Base-by-base conservation (phyloP, 768 basidiomycete species). In the Agaricus subrufescens region DNA sequence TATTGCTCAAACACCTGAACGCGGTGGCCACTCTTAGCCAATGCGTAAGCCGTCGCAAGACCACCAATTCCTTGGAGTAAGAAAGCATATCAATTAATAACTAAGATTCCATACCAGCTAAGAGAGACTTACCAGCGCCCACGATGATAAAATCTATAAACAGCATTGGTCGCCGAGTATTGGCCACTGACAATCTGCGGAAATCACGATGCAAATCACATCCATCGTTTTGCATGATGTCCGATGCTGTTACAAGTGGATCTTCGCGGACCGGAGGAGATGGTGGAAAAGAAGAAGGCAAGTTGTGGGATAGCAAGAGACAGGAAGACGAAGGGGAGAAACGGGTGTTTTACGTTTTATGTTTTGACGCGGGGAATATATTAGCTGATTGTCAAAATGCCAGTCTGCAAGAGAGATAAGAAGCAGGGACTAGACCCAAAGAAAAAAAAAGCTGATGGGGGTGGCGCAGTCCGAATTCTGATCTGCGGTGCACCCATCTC, bases 21-120 rank as follows among this genome's bases (percentile, higher is more conserved):
- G 7, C 67, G 70, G 60, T 84, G 82, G 2, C 82, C 82, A 43
- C 70, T 70, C 57, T 71, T 69, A 26, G 72, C 71, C n/a, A 84
- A 69, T 4, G 75, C 72, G 61, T 72, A 74, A 4, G 80, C 82
- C 50, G 73, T 74, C 1, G 83, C 73, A 38, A 82, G 66, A 14
- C 82, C 82, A 5, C 71, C 71, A 14, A 82, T 67, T 12, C 78
- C 78, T 75, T 43, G 23, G 37, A 19, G 25, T 29, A 38, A 14
- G 4, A 51, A 10, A 50, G 29, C 27, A 10, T 15, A 19, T 19
- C 19, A 19, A 19, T 19, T 19, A 19, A 19, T 19, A 19, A 19
- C 19, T 19, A 19, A 19, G 19, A 19, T 19, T 19, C 19, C 19
- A 19, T 19, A 19, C 19, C 19, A 19, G 19, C 19, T 19, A 19